Evolutionary conservation across 306 rosid genomes (phyloP).

Genomic region (Alnus glutinosa): DNA sequence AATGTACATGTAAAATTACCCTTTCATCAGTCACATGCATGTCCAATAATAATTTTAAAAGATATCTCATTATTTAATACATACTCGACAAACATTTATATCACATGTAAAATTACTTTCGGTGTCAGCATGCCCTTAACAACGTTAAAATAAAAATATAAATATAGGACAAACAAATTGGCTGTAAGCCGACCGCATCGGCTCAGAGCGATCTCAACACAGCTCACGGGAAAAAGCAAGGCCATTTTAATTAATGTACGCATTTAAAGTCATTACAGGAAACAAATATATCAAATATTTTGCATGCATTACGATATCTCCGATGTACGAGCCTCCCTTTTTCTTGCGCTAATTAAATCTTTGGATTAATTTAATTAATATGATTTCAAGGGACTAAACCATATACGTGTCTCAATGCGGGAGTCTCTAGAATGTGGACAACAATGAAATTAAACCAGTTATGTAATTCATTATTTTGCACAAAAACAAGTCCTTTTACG

Average conservation of each 20-base stretch:
- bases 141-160: no score
- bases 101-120: no score
- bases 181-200: neutral
- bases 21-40: no score
- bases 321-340: neutral
- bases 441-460: neutral
- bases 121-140: no score
- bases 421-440: neutral
- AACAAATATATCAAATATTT: neutral
- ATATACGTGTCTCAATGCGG: conserved; percentile 36
- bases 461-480: neutral
- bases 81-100: no score
- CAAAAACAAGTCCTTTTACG: neutral
- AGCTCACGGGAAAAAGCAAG: neutral
- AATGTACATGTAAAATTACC: no score
- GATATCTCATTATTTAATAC: no score
- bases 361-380: neutral
- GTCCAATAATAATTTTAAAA: no score
- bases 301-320: conserved; percentile 17
- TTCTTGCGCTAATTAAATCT: conserved; percentile 1
- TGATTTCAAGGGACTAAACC: neutral
- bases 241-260: neutral
- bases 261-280: neutral
- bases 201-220: neutral
- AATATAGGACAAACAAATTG: neutral